Evolutionary conservation across 352 stramenopile genomes (phyloP).

Genomic region (Stramenopiles sp.): DNA sequence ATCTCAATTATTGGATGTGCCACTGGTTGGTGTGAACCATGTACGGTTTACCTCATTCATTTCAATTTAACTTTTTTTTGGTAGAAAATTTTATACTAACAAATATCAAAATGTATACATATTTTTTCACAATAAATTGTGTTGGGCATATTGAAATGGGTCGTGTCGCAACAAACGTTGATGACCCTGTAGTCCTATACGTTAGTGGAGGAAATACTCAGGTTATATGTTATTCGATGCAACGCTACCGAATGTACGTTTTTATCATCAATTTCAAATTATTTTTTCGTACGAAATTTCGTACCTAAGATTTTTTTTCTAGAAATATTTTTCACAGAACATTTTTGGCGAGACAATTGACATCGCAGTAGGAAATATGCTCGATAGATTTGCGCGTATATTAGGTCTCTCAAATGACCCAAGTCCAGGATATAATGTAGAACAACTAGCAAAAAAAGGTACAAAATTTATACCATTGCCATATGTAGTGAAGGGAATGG

Average conservation of each 20-base stretch:
- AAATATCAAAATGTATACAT: too few relatives aligned
- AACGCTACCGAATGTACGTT: conserved; percentile 10
- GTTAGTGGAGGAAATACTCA: conserved; percentile 96
- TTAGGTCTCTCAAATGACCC: conserved; percentile 88
- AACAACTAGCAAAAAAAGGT: conserved; percentile 66
- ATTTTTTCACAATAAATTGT: too few relatives aligned
- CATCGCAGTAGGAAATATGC: conserved; percentile 95
- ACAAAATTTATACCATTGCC: conserved; percentile 64
- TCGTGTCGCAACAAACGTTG: conserved; percentile 52
- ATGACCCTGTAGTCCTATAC: conserved; percentile 88
- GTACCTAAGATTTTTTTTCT: too few relatives aligned
- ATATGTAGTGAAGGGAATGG: conserved; percentile 78
- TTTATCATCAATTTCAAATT: too few relatives aligned
- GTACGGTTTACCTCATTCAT: too few relatives aligned
- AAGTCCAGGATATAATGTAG: conserved; percentile 93
- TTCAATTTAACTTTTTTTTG: too few relatives aligned
- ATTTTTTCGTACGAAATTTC: too few relatives aligned
- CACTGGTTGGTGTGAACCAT: conserved; percentile 91
- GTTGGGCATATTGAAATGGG: conserved; percentile 99
- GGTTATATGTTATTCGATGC: conserved; percentile 21
- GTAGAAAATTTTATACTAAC: too few relatives aligned
- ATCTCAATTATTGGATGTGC: conserved; percentile 65
- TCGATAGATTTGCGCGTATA: conserved; percentile 78
- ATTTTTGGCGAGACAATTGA: conserved; percentile 99
- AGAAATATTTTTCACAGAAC: too few relatives aligned